Base-by-base conservation (phyloP, 441 rosid species). In the Macaranga tanarius region DNA sequence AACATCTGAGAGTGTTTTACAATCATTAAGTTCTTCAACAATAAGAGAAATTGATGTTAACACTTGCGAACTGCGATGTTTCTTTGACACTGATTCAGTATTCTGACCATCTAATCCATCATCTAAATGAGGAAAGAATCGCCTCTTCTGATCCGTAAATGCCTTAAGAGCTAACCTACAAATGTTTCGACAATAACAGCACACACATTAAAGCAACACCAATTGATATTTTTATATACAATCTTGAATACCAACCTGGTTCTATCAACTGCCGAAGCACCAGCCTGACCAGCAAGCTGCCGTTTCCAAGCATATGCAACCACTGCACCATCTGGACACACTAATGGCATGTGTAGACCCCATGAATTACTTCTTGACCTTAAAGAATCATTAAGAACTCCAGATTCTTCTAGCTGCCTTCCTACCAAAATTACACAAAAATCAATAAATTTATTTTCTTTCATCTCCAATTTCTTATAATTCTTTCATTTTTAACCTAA, bases 251-350 rank as follows among this genome's bases (percentile, higher is more conserved):
- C 75, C 45, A 82, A 93, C 98, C 99, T 91, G 62, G 98, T 90
- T 81, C 98, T 85, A 75, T 95, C 99, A 50, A 92, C 99, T 42
- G 99, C 97, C 74, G 97, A 92, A 10, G 98, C 97, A 79, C 99
- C 98, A 66, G 98, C 98, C 83, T 95, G 99, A 26, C 99, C 98
- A 23, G 99, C 99, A 8, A 92, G 92, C 71, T 95, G 99, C 12
- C 99, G 86, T 73, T 95, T 92, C 98, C 99, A 92, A 52, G 99
- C 97, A 79, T 95, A 95, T 0, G 96, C 97, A 17, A 95, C 99
- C 0, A 91, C 99, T 0, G 98, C 99, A 20, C 99, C 99, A 79
- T 95, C 99, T 1, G 98, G 99, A 81, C 98, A 95, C 62, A 92
- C 99, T 83, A 95, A 42, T 0, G 99, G 97, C 94, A 95, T 87